Conservation (phyloP, 805 yeast species). For the Tetrapisispora arboricola region DNA sequence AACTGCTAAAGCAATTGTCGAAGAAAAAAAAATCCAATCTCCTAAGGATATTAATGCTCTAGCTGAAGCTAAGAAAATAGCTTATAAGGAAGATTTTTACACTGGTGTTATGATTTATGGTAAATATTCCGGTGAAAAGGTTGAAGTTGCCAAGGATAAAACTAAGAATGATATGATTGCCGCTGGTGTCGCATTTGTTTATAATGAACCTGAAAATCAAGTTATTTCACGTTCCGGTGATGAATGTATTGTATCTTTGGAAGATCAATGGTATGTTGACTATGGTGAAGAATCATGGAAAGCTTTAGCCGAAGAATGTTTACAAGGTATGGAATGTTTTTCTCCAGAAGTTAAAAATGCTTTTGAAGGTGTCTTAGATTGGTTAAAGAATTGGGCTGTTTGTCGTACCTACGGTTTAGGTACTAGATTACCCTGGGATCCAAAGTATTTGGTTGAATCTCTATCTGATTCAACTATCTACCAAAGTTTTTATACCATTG, state of each 20-base stretch:
- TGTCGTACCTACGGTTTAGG: conserved; percentile 96
- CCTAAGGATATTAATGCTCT: conserved; percentile 85
- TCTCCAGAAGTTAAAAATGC: conserved; percentile 79
- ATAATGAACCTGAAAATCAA: conserved; percentile 86
- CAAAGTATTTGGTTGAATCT: conserved; percentile 84
- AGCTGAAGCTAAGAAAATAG: conserved; percentile 86
- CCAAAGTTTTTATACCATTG: conserved; percentile 88
- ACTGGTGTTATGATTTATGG: conserved; percentile 78
- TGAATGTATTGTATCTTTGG: conserved; percentile 89
- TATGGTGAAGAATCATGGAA: conserved; percentile 95
- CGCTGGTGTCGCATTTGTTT: conserved; percentile 71
- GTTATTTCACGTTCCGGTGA: conserved; percentile 96
- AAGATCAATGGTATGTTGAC: conserved; percentile 97
- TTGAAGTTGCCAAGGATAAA: conserved; percentile 82
- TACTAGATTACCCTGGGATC: conserved; percentile 94
- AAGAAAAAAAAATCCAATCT: conserved; percentile 82
- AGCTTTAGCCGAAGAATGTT: conserved; percentile 65
- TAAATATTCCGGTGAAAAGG: conserved; percentile 76
- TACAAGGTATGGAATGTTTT: conserved; percentile 66
- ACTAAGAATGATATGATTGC: conserved; percentile 74
- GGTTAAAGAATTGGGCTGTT: conserved; percentile 98
- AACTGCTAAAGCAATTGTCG: conserved; percentile 76
- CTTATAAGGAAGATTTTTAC: conserved; percentile 95
- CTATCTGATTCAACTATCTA: conserved; percentile 92
- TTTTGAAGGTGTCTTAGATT: conserved; percentile 85